These are phyloP conservation scores for Galerina sulciceps DNA, from an alignment of 768 basidiomycete species.

Conservation along the genomic window DNA sequence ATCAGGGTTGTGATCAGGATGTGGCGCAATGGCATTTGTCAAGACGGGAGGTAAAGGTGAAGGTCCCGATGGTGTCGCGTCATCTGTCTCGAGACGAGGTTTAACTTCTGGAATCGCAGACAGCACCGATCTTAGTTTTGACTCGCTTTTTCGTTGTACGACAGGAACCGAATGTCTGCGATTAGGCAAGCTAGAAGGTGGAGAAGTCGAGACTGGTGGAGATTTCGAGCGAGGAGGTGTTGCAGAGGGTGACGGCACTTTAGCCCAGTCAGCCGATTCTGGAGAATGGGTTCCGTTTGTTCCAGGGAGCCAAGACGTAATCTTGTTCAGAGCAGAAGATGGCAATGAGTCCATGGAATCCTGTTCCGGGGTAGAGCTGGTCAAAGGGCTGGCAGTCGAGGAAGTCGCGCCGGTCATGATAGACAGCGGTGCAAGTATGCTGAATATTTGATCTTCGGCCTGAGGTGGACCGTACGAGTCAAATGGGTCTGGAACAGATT, in stretches of 20 bases:
- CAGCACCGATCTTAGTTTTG: slow-evolving; percentile 76
- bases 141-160: slow-evolving; percentile 56
- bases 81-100: slow-evolving; percentile 32
- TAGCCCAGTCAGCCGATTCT: slow-evolving; percentile 62
- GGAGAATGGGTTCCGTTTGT: slow-evolving; percentile 50
- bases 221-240: slow-evolving; percentile 57
- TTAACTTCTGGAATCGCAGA: slow-evolving; percentile 70
- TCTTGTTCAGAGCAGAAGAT: slow-evolving; percentile 29
- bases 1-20: slow-evolving; percentile 33
- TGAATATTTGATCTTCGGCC: slow-evolving; percentile 90
- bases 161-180: slow-evolving; percentile 60
- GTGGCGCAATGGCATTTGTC: slow-evolving; percentile 24
- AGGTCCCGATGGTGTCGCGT: slow-evolving; percentile 13
- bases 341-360: slow-evolving; percentile 36
- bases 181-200: slow-evolving; percentile 40
- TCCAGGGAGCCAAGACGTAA: slow-evolving; percentile 52
- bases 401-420: slow-evolving; percentile 64
- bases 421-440: slow-evolving; percentile 86
- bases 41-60: slow-evolving; percentile 26
- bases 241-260: slow-evolving; percentile 42
- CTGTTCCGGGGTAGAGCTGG: slow-evolving; percentile 48
- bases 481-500: slow-evolving; percentile 90
- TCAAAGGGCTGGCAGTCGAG: slow-evolving; percentile 62
- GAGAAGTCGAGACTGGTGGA: slow-evolving; percentile 43
- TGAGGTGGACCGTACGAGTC: slow-evolving; percentile 90